Conservation (phyloP, 257 asterid genomes). For the Paraleonurus japonicus region DNA sequence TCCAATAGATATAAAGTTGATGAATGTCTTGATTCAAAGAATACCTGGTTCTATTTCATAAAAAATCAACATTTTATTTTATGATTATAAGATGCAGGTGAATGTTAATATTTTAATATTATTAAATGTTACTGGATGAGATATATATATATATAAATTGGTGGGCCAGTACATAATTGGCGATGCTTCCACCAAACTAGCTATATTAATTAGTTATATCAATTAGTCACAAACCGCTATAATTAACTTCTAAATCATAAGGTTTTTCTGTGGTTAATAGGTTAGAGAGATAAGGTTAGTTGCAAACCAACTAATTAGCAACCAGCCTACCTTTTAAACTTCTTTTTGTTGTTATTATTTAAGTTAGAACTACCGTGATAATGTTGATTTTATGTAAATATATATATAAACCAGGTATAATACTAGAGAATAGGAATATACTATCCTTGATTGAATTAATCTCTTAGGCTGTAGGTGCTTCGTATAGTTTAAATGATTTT, state of each 20-base stretch:
- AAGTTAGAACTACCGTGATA: background rate
- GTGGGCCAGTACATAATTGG: background rate
- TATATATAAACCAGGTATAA: too few relatives aligned
- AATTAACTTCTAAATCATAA: constrained; percentile 9
- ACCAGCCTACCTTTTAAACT: background rate
- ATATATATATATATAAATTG: background rate
- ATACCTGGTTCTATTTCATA: background rate
- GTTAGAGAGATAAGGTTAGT: background rate
- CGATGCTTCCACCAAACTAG: background rate
- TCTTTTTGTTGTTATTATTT: background rate
- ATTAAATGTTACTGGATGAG: background rate
- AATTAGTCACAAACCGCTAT: background rate
- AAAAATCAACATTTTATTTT: too few relatives aligned
- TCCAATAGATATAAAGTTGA: background rate
- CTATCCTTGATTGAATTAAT: too few relatives aligned
- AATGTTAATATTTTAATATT: too few relatives aligned
- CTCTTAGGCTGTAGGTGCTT: too few relatives aligned
- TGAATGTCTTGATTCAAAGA: too few relatives aligned
- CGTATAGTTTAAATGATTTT: too few relatives aligned
- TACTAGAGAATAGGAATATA: too few relatives aligned
- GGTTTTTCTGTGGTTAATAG: background rate
- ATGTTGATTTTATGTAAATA: background rate
- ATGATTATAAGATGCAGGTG: background rate
- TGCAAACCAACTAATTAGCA: background rate
- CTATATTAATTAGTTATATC: too few relatives aligned